Evolutionary conservation across 1,139 yeast genomes (phyloP), one percentile per base, ranked within the genome.

Genomic region (Ogataea hybrid): DNA sequence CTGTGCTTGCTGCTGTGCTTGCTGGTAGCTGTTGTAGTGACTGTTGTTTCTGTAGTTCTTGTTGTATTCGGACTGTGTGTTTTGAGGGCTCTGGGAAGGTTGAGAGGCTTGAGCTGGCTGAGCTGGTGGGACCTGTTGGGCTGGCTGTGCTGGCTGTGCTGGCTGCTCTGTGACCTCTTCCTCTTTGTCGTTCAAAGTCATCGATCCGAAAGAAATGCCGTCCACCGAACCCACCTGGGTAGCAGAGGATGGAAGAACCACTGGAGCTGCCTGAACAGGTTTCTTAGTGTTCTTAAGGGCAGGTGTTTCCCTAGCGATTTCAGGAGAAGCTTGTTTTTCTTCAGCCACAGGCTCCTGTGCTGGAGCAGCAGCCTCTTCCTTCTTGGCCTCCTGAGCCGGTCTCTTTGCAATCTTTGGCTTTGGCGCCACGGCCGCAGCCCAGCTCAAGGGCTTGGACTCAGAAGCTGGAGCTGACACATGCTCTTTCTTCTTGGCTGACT

Each of bases 201-300:
- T 70, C 14, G 84, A 77, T 41, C 89, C 88, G 56, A 83, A 83
- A 41, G 84, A 82, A 42, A 82, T 84, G 52, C 85, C 87, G 39
- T 79, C 80, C 45, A 77, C 70, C 56, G 75, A 75, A 34, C 70
- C 68, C 48, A 71, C 67, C 56, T 73, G 77, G 36, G 71, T 61
- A 39, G 69, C 69, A 38, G 73, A 63, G 31, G 73, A 63, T 51
- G 92, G 92, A 58, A 84, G 75, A 40, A 83, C 81, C 47, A 84
- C 92, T 50, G 84, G 76, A 35, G 69, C 70, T 28, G 69, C 47
- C 18, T 41, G 43, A 12, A 20, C 44, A 15, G 25, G n/a, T 20
- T 46, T 50, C 42, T 53, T 52, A 40, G 41, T 52, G 17, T 18
- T 20, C 34, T 53, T 51, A 3, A 32, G 18, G 22, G 54, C 57